Evolutionary conservation across 768 basidiomycete species (phyloP).

Genomic region (Auriscalpium vulgare): DNA sequence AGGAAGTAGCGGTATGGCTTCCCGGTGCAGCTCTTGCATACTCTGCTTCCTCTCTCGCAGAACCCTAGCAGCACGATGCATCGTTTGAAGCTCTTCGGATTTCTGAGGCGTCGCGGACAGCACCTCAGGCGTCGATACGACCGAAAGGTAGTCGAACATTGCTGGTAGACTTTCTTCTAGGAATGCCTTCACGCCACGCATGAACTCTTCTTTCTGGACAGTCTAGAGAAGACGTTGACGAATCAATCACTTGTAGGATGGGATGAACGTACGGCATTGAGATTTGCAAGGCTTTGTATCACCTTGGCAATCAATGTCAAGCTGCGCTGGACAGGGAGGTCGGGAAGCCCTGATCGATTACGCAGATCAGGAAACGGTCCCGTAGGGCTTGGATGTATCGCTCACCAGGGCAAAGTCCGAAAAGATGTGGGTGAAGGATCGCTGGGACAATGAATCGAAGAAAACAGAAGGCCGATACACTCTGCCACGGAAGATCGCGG

Average conservation of each 20-base stretch:
- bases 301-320: constrained; percentile 82
- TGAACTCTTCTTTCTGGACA: constrained; percentile 72
- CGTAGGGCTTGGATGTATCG: neutral
- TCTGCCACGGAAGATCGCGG: constrained; percentile 63
- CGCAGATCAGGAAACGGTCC: neutral
- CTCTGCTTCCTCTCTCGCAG: constrained; percentile 48
- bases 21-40: constrained; percentile 53
- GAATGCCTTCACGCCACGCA: constrained; percentile 72
- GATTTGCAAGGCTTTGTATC: constrained; percentile 83
- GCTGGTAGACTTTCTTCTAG: constrained; percentile 50
- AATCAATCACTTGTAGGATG: no score
- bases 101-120: constrained; percentile 18
- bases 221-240: constrained; percentile 29
- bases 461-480: constrained; percentile 86
- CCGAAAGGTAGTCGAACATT: constrained; percentile 74
- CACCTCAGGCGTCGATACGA: constrained; percentile 52
- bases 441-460: constrained; percentile 86
- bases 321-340: constrained; percentile 62
- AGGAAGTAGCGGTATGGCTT: constrained; percentile 66
- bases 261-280: constrained; percentile 51
- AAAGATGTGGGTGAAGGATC: constrained; percentile 81
- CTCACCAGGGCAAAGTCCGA: constrained; percentile 68
- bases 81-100: constrained; percentile 24
- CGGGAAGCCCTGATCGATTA: constrained; percentile 51
- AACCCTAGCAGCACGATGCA: constrained; percentile 38